A percentile compares a stretch with the other conserved stretches of the same genome.
phyloP scores from a whole-genome alignment of 306 rosid species.

The Pachyrhizus erosus region DNA sequence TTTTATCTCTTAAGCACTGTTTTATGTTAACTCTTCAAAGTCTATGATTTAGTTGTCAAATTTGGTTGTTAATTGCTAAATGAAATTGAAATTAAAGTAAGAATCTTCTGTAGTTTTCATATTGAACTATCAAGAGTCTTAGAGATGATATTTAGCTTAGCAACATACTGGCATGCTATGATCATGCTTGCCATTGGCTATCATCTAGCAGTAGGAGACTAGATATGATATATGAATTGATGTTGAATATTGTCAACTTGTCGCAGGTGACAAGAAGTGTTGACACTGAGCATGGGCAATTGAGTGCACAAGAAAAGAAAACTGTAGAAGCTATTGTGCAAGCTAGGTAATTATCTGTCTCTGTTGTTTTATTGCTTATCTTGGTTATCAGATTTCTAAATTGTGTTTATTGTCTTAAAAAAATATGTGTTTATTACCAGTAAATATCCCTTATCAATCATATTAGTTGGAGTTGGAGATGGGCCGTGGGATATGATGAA shows the following conservation, averaged over 20 bases:
- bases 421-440: slow-evolving; percentile 50
- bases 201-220: slow-evolving; percentile 4
- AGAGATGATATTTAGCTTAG: slow-evolving; percentile 19
- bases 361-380: slow-evolving; percentile 12
- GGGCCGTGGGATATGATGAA: slow-evolving; percentile 99
- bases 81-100: slow-evolving; percentile 31
- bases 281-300: slow-evolving; percentile 75
- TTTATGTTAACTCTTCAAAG: background rate
- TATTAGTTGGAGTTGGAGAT: slow-evolving; percentile 96
- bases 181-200: slow-evolving; percentile 2
- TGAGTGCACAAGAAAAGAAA: slow-evolving; percentile 87
- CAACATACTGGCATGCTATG: slow-evolving; percentile 19
- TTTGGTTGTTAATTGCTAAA: background rate
- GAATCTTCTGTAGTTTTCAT: slow-evolving; percentile 23
- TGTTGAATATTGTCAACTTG: slow-evolving; percentile 25
- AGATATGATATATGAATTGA: slow-evolving; percentile 37
- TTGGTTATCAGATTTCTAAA: slow-evolving; percentile 10
- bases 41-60: slow-evolving; percentile 5
- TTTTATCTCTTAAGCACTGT: background rate
- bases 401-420: slow-evolving; percentile 4
- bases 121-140: slow-evolving; percentile 24
- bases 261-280: slow-evolving; percentile 94
- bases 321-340: slow-evolving; percentile 93
- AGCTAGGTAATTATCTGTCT: slow-evolving; percentile 70
- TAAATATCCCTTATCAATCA: slow-evolving; percentile 80